Conservation (phyloP, 1,139 yeast genomes). For the Debaryomycetaceae sp. region DNA sequence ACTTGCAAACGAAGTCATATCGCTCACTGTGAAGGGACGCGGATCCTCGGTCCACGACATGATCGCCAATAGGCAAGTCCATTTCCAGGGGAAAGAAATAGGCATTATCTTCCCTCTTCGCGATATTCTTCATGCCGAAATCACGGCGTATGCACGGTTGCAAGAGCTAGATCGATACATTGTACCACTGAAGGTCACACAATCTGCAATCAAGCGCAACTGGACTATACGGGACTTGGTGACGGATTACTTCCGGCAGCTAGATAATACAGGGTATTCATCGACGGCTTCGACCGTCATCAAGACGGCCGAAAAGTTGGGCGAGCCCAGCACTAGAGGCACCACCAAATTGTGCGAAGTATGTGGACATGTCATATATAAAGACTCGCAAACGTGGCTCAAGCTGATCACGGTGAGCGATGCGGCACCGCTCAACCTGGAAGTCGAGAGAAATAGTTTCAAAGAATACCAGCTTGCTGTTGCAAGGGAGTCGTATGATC, state of each 20-base stretch:
- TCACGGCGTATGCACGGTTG: conserved; percentile 40
- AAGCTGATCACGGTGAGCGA: conserved; percentile 59
- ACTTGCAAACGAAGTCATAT: conserved; percentile 66
- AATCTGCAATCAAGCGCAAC: conserved; percentile 40
- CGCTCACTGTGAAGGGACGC: conserved; percentile 83
- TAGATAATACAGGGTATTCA: conserved; percentile 71
- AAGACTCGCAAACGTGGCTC: conserved; percentile 61
- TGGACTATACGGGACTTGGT: conserved; percentile 78
- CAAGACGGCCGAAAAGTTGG: conserved; percentile 74
- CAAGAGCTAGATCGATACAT: conserved; percentile 15
- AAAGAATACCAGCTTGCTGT: no score
- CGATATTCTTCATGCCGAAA: conserved; percentile 61
- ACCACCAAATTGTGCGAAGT: conserved; percentile 29
- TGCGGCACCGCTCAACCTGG: conserved; percentile 44
- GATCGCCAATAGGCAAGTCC: conserved; percentile 35
- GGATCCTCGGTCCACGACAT: conserved; percentile 55
- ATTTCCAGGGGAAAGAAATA: conserved; percentile 18
- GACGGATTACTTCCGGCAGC: conserved; percentile 56
- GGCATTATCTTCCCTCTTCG: conserved; percentile 58
- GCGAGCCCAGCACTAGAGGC: conserved; percentile 26
- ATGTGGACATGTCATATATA: conserved; percentile 41
- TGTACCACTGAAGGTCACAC: conserved; percentile 11
- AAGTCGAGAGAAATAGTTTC: no score
- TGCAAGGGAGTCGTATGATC: no score
- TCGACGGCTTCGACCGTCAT: conserved; percentile 92